phyloP scores from a whole-genome alignment of 2,329 filamentous ascomycete species.

The Colletotrichum sp. region DNA sequence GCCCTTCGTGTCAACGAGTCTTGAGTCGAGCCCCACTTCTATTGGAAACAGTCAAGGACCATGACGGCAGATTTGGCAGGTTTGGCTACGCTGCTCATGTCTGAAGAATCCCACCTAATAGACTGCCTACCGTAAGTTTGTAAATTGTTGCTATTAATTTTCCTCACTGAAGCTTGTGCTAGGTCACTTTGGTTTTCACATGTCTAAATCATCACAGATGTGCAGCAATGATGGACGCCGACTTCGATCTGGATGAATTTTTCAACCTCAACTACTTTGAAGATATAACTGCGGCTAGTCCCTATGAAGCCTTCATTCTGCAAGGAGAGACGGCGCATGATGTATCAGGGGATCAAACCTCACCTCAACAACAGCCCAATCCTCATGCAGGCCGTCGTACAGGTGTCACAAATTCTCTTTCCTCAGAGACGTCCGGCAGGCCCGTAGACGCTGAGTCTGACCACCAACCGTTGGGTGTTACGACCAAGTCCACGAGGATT shows the following conservation, averaged over 20 bases:
- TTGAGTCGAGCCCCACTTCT: not conserved
- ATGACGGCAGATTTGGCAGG: not conserved
- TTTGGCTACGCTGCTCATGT: not conserved
- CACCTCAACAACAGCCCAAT: not conserved
- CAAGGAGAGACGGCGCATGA: not conserved
- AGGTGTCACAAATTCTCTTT: not conserved
- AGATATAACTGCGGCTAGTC: accelerated
- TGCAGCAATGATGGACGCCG: not conserved
- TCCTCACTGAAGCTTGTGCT: not conserved
- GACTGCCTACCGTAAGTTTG: not conserved
- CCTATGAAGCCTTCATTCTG: not conserved
- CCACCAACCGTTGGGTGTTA: not conserved
- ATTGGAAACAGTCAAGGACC: not conserved
- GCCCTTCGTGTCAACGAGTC: not conserved
- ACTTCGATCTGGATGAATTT: not conserved
- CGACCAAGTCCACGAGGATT: not conserved
- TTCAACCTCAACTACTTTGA: not conserved
- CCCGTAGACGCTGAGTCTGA: not conserved
- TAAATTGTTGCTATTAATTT: not conserved
- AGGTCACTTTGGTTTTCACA: not conserved
- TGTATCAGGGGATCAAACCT: not conserved
- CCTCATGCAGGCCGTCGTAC: not conserved
- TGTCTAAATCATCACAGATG: not conserved
- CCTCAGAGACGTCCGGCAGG: not conserved
- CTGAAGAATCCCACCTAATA: not conserved